Conservation (phyloP, 345 rosid species). For the Citrus medica region DNA sequence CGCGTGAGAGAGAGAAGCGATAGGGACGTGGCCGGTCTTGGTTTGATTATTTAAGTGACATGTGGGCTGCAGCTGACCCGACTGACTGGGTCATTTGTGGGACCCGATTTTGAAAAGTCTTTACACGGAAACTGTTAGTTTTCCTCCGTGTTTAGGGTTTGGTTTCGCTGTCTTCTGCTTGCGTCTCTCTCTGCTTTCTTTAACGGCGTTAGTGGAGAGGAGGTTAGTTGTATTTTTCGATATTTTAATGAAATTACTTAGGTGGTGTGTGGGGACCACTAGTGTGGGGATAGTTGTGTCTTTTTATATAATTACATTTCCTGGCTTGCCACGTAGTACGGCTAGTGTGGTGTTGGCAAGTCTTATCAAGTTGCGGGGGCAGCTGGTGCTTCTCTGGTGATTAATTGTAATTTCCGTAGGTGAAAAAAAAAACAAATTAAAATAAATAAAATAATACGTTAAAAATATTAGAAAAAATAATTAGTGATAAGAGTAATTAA, state of each 20-base stretch:
- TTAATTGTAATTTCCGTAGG: too few relatives aligned
- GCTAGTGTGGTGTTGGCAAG: background rate
- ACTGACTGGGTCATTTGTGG: slow-evolving; percentile 5
- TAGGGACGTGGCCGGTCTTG: background rate
- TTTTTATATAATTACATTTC: background rate
- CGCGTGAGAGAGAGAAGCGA: background rate
- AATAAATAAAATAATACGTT: too few relatives aligned
- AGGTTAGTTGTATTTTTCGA: background rate
- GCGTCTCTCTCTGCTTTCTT: too few relatives aligned
- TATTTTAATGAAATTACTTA: background rate
- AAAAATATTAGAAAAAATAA: too few relatives aligned
- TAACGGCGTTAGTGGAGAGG: background rate
- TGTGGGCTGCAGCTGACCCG: background rate
- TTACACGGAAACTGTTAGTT: background rate
- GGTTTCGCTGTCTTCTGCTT: background rate
- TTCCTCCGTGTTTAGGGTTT: background rate
- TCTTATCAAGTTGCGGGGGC: background rate
- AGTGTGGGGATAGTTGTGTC: background rate
- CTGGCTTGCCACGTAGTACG: too few relatives aligned
- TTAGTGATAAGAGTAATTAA: too few relatives aligned
- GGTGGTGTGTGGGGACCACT: background rate
- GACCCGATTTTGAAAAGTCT: background rate
- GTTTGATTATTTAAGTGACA: too few relatives aligned
- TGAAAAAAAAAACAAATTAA: too few relatives aligned
- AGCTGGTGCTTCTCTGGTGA: too few relatives aligned